Evolutionary conservation across 2,329 filamentous ascomycete genomes (phyloP), one percentile per base, ranked within the genome.

Genomic region (Mariannaea elegans): DNA sequence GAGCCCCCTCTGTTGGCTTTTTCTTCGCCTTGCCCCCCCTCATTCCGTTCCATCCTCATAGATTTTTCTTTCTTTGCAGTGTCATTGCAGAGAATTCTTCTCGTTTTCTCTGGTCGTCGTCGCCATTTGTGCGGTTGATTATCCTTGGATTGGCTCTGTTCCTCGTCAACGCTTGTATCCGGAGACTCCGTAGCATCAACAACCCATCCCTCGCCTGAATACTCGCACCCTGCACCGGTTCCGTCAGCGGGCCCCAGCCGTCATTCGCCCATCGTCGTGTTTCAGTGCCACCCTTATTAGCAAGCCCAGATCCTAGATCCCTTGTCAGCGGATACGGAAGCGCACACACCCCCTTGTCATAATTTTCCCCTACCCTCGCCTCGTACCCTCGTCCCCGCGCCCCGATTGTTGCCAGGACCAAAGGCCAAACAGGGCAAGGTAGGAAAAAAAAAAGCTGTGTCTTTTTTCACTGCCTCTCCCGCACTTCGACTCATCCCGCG

Each of bases 361-460:
- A 72, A 67, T 68, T 71, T 69, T 71, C 69, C 69, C 70, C 65
- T 72, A 70, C 71, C 52, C 52, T 55, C 41, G 47, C 50, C 50
- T 53, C 56, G 56, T 50, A 59, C 56, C 71, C 68, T 74, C 65
- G 72, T 71, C 69, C 68, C 68, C 68, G 68, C 68, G 63, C 66
- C 65, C 68, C 68, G 68, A 71, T 70, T 71, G 68, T 71, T 70
- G 68, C 63, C 68, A 71, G 66, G 62, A 61, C 67, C 67, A 71
- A 70, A 67, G 66, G 70, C 70, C 59, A 73, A 72, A 72, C 65
- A 68, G 66, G 66, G 67, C 68, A 72, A 72, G 71, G 68, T 67
- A 67, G 66, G 72, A 61, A 66, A 72, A 72, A 71, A 73, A 72
- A 77, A 74, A 73, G 70, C 65, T 71, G n/a, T 75, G 71, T 71